phyloP scores from a whole-genome alignment of 345 rosid genomes.

The Melaleuca alternifolia region DNA sequence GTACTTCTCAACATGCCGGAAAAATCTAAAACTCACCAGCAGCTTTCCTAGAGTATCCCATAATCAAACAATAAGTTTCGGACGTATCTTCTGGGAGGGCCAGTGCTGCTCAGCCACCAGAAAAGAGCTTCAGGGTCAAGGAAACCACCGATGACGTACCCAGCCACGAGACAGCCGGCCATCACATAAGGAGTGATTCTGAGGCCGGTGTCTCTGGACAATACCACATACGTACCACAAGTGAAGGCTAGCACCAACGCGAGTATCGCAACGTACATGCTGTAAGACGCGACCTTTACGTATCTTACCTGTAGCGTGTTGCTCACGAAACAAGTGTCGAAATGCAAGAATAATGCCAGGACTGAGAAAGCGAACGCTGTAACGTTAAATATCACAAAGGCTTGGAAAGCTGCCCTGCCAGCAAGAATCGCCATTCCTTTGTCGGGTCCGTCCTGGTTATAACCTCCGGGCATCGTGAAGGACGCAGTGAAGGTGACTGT shows the following conservation, averaged over 20 bases:
- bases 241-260: neutral
- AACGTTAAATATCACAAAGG: neutral
- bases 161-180: neutral
- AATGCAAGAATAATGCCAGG: neutral
- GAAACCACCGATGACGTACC: accelerated
- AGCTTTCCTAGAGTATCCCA: neutral
- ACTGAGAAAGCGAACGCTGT: accelerated
- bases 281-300: too few species aligned
- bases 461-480: neutral
- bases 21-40: neutral
- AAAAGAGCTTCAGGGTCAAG: neutral
- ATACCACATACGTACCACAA: neutral
- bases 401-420: neutral
- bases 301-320: neutral
- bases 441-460: neutral
- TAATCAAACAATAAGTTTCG: too few species aligned
- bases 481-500: neutral
- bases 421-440: neutral
- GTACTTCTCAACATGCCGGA: neutral
- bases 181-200: neutral
- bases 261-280: neutral
- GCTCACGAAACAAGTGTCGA: neutral
- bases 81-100: neutral
- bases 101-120: neutral
- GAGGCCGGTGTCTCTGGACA: neutral